These are phyloP conservation scores for Manihot esculenta DNA, from an alignment of 441 rosid species.

Conservation along the genomic window DNA sequence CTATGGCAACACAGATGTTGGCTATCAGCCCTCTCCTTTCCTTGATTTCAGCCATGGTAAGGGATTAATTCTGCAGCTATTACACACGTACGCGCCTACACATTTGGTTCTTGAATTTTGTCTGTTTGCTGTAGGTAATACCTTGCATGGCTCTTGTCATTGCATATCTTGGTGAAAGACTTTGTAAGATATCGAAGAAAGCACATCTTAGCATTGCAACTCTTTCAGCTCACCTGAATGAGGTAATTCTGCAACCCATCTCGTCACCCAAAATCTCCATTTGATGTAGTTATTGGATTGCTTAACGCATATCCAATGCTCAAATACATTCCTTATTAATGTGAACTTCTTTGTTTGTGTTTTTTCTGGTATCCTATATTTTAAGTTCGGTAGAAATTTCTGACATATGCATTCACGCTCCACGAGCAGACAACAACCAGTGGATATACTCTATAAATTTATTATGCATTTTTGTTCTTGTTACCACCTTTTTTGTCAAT, in stretches of 20 bases:
- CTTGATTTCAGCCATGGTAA: constrained; percentile 70
- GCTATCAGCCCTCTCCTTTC: constrained; percentile 75
- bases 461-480: constrained; percentile 6
- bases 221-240: constrained; percentile 79
- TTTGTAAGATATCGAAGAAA: constrained; percentile 67
- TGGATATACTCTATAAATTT: background rate
- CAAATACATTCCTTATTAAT: background rate
- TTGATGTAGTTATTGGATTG: background rate
- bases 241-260: constrained; percentile 41
- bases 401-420: too few relatives aligned
- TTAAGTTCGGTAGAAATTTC: background rate
- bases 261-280: background rate
- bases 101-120: constrained; percentile 10
- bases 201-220: constrained; percentile 65
- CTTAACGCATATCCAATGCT: background rate
- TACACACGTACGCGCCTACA: background rate
- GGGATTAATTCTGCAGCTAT: constrained; percentile 15
- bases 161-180: constrained; percentile 71
- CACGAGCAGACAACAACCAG: too few relatives aligned
- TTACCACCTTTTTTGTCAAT: background rate
- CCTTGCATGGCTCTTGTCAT: constrained; percentile 69
- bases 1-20: constrained; percentile 81
- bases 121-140: constrained; percentile 49
- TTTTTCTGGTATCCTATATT: background rate
- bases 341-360: background rate